Evolutionary conservation across 2,329 filamentous ascomycete genomes (phyloP).

Genomic region (Alternaria brassicae): DNA sequence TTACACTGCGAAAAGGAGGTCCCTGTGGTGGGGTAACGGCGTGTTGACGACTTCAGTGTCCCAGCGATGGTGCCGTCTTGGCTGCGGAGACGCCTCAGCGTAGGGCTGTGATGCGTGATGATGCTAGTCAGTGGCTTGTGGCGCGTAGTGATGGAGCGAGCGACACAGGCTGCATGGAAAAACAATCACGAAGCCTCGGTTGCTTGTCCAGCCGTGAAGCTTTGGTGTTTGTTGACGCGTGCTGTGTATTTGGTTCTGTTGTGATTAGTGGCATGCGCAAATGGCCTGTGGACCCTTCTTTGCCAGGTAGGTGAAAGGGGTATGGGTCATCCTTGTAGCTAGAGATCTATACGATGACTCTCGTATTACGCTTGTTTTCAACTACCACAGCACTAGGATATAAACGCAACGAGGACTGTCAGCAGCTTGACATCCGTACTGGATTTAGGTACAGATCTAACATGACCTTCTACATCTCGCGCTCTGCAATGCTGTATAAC

Average conservation of each 20-base stretch:
- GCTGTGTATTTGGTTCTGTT: conserved; percentile 7
- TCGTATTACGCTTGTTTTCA: neutral
- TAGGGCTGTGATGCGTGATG: conserved; percentile 13
- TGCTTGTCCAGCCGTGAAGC: neutral
- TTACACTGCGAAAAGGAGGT: conserved; percentile 2
- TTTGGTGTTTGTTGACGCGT: conserved; percentile 21
- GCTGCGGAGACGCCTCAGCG: conserved; percentile 28
- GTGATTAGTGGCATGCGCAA: conserved; percentile 4
- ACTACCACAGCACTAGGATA: neutral
- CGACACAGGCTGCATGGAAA: conserved; percentile 1
- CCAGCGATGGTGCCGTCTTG: conserved; percentile 28
- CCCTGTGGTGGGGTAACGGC: conserved; percentile 14
- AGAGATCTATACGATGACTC: neutral
- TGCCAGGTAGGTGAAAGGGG: neutral
- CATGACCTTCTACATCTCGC: neutral
- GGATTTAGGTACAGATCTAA: neutral
- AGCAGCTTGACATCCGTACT: too few species aligned
- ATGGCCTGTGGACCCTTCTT: conserved; percentile 1
- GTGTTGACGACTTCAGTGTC: conserved; percentile 14
- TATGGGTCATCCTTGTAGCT: conserved; percentile 18
- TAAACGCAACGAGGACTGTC: too few species aligned
- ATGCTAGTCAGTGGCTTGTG: conserved; percentile 10
- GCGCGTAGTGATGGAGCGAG: conserved; percentile 22
- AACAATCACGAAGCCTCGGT: conserved; percentile 1
- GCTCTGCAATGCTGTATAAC: neutral